These are phyloP conservation scores for Calocera viscosa DNA, from an alignment of 768 basidiomycete species.

Conservation along the genomic window DNA sequence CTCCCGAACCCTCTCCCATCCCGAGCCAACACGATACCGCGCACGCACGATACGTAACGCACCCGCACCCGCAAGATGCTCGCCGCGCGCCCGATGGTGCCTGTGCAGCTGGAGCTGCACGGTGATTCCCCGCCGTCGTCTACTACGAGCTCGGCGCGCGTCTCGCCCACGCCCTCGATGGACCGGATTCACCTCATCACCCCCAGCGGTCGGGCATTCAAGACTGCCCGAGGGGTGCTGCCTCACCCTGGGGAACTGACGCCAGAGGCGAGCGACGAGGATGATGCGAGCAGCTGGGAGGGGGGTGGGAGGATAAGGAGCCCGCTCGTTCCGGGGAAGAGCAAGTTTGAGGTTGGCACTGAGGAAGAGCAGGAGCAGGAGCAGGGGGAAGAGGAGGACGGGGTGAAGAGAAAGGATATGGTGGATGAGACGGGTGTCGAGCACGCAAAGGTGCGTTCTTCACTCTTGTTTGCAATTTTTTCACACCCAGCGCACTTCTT, in stretches of 20 bases:
- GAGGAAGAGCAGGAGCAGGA: neutral
- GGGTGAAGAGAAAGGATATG: neutral
- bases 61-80: neutral
- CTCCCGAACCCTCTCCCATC: too few species aligned
- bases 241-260: neutral
- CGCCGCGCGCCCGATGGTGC: conserved; percentile 1
- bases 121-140: neutral
- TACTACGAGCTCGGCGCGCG: neutral
- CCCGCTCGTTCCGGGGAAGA: neutral
- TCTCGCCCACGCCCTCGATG: neutral
- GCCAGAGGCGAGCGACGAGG: neutral
- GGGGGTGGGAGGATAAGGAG: conserved; percentile 1
- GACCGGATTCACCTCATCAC: conserved; percentile 2
- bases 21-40: too few species aligned
- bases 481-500: too few species aligned
- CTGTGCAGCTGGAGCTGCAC: neutral
- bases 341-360: neutral
- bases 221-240: neutral
- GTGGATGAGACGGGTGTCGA: neutral
- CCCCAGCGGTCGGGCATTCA: neutral
- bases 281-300: neutral
- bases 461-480: neutral
- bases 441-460: neutral
- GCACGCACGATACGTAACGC: too few species aligned
- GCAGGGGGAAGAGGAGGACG: neutral